These are phyloP conservation scores for Chloropicon primus DNA, from an alignment of 139 green algal species.

Conservation along the genomic window DNA sequence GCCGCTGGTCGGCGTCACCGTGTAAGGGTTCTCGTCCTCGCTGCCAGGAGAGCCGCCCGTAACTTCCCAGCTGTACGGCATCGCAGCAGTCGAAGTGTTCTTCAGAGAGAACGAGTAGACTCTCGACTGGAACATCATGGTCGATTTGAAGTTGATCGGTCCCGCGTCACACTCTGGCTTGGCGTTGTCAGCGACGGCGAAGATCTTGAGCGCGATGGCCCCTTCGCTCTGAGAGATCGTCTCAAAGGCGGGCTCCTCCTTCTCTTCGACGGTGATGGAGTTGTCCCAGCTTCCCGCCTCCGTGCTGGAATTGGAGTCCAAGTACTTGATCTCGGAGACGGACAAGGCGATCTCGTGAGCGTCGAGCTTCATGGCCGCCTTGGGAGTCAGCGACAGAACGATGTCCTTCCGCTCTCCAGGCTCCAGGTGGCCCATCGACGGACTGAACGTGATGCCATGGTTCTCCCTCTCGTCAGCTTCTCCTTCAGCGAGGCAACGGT, in stretches of 20 bases:
- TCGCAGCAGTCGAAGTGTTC: slow-evolving; percentile 34
- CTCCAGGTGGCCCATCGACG: slow-evolving; percentile 44
- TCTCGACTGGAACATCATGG: slow-evolving; percentile 73
- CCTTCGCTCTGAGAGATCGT: not conserved
- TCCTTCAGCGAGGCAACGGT: slow-evolving; percentile 15
- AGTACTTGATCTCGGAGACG: slow-evolving; percentile 10
- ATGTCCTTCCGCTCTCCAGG: slow-evolving; percentile 39
- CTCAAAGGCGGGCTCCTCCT: not conserved
- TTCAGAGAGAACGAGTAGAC: slow-evolving; percentile 48
- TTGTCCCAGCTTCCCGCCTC: slow-evolving; percentile 41
- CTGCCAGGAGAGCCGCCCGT: not conserved
- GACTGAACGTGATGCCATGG: slow-evolving; percentile 32
- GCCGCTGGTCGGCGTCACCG: slow-evolving; percentile 30
- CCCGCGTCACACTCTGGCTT: slow-evolving; percentile 27
- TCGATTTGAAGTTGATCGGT: slow-evolving; percentile 50
- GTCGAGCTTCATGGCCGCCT: slow-evolving; percentile 14
- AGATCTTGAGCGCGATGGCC: slow-evolving; percentile 13
- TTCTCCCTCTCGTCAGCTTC: slow-evolving; percentile 6
- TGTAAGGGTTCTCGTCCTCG: slow-evolving; percentile 7
- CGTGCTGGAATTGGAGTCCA: not conserved
- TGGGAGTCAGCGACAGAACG: slow-evolving; percentile 32
- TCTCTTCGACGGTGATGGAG: not conserved
- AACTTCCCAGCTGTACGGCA: slow-evolving; percentile 40
- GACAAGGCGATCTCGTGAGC: slow-evolving; percentile 3
- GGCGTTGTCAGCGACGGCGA: slow-evolving; percentile 18